Base-by-base conservation (phyloP, 2,329 filamentous ascomycete genomes). In the Apiospora arundinis region DNA sequence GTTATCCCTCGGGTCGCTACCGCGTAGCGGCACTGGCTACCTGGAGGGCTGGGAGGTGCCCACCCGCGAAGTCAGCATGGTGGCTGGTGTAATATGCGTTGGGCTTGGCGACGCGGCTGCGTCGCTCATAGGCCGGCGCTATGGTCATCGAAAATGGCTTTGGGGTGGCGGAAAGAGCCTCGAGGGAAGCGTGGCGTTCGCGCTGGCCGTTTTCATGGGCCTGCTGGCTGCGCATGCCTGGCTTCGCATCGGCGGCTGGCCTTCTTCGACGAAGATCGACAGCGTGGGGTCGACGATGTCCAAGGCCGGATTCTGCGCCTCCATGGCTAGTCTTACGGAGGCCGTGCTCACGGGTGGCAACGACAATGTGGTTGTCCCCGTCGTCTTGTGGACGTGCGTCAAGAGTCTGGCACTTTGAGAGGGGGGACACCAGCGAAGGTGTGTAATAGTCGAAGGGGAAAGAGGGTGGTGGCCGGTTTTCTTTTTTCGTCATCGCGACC, bases 151-250 rank as follows among this genome's bases (percentile, higher is more conserved):
- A 45, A 98, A 98, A 84, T 99, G 96, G 96, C 88, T 95, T 32
- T 99, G 96, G 96, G 93, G 94, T 18, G 96, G 96, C 4, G 95
- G 95, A 18, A 99, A 99, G 86, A 97, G 94, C 74, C 86, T 99
- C 1, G 95, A 99, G 82, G 96, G 96, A 70, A 92, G 89, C 74
- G 75, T 92, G 8, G 96, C 96, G 0, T 98, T 99, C 81, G 92
- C 92, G 0, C 82, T 85, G 5, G 95, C 94, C 3, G 96, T 98
- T 5, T 92, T 92, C 69, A 74, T 88, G 5, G 96, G 95, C 0
- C 85, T 98, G 65, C 82, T 92, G 60, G 84, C 88, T 6, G 92
- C 92, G 3, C 92, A 91, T 76, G 78, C 85, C 21, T 98, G 95
- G 95, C 84, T 98, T 74, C 85, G 87, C 52, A 72, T 94, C 32